phyloP scores from a whole-genome alignment of 805 yeast species.

The Zygoascus biomembranicola region DNA sequence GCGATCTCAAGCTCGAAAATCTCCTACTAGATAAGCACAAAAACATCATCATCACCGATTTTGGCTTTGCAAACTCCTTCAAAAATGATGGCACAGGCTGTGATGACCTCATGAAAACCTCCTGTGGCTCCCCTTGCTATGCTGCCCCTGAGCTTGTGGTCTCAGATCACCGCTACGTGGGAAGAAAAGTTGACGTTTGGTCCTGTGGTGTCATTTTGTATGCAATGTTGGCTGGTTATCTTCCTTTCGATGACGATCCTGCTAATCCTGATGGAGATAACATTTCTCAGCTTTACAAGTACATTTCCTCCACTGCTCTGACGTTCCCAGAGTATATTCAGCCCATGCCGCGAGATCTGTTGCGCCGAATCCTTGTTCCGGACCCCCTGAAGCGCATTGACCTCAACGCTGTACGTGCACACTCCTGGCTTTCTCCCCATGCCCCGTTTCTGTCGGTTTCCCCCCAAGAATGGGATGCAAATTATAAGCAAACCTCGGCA shows the following conservation, averaged over 20 bases:
- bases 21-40: constrained; percentile 74
- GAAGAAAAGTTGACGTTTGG: constrained; percentile 94
- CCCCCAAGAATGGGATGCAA: constrained; percentile 83
- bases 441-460: constrained; percentile 72
- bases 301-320: constrained; percentile 82
- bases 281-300: constrained; percentile 81
- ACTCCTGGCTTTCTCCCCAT: constrained; percentile 85
- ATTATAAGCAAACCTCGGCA: constrained; percentile 9
- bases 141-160: constrained; percentile 97
- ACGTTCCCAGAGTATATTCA: constrained; percentile 92
- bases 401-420: constrained; percentile 63
- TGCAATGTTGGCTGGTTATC: constrained; percentile 94
- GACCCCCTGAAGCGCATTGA: constrained; percentile 72
- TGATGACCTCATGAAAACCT: constrained; percentile 78
- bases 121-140: constrained; percentile 96
- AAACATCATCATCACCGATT: constrained; percentile 80
- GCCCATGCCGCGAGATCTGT: constrained; percentile 83
- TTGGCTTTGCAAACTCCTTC: constrained; percentile 91
- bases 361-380: constrained; percentile 72
- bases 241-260: constrained; percentile 97
- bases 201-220: constrained; percentile 91
- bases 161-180: constrained; percentile 79
- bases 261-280: constrained; percentile 94
- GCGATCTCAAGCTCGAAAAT: constrained; percentile 72
- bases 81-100: constrained; percentile 21